phyloP scores from a whole-genome alignment of 768 basidiomycete genomes.

The Collybia sordida region DNA sequence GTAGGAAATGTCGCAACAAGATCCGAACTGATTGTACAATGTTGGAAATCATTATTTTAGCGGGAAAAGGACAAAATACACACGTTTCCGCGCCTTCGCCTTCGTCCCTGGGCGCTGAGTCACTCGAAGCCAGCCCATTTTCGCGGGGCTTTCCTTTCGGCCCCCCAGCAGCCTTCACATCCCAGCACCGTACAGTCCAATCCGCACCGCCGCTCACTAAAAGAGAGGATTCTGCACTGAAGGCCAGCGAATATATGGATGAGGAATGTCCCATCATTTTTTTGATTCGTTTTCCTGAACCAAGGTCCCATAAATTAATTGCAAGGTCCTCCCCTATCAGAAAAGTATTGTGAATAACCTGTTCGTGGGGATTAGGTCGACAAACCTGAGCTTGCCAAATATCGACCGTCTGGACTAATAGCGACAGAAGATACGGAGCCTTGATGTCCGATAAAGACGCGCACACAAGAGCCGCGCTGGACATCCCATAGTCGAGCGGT shows the following conservation, averaged over 20 bases:
- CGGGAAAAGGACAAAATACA: conserved; percentile 24
- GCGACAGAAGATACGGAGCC: conserved; percentile 84
- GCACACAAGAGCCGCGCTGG: conserved; percentile 90
- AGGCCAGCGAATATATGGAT: conserved; percentile 87
- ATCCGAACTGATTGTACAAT: conserved; percentile 57
- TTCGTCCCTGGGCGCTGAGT: conserved; percentile 17
- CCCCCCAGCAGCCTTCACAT: conserved; percentile 81
- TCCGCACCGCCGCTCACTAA: conserved; percentile 92
- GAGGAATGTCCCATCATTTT: conserved; percentile 94
- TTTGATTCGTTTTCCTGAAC: conserved; percentile 92
- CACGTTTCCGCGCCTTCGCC: conserved; percentile 74
- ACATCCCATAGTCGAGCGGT: conserved; percentile 98
- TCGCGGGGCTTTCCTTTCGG: conserved; percentile 53
- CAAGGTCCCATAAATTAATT: conserved; percentile 96
- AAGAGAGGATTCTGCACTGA: conserved; percentile 88
- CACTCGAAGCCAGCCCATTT: conserved; percentile 37
- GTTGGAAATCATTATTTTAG: conserved; percentile 7
- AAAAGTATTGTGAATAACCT: background rate
- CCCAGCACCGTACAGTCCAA: conserved; percentile 99
- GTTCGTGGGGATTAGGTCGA: conserved; percentile 2
- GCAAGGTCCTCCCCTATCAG: conserved; percentile 79
- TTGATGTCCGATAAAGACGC: conserved; percentile 95
- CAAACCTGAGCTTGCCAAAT: conserved; percentile 86
- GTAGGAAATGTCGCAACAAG: conserved; percentile 91
- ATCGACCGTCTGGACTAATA: conserved; percentile 91